Conservation (phyloP, 257 asterid species). For the Oldenlandia corymbosa region DNA sequence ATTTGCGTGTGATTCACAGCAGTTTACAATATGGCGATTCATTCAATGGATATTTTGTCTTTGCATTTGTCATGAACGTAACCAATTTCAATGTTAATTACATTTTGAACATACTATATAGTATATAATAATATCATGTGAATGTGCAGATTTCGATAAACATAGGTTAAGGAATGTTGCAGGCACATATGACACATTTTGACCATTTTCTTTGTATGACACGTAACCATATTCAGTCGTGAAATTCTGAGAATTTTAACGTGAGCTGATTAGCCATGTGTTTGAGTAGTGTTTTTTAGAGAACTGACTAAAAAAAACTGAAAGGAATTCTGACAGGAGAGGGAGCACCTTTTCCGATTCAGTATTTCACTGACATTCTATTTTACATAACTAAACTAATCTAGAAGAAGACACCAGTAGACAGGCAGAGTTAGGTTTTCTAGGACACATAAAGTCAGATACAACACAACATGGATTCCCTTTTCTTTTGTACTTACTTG, state of each 20-base stretch:
- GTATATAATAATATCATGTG: background rate
- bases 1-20: background rate
- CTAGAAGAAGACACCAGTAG: slow-evolving; percentile 14
- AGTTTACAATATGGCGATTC: background rate
- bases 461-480: slow-evolving; percentile 77
- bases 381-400: slow-evolving; percentile 23
- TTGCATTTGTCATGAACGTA: background rate
- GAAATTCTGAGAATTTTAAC: slow-evolving; percentile 12
- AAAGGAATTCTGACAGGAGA: slow-evolving; percentile 24
- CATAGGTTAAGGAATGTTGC: background rate
- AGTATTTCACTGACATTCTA: slow-evolving; percentile 49
- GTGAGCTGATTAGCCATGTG: slow-evolving; percentile 18
- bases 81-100: too few species aligned
- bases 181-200: background rate
- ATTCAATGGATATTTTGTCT: background rate
- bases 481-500: slow-evolving; percentile 43
- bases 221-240: background rate
- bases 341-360: slow-evolving; percentile 32
- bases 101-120: background rate
- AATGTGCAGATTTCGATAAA: background rate
- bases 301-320: slow-evolving; percentile 30
- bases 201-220: background rate
- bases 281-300: background rate
- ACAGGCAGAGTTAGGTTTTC: slow-evolving; percentile 26
- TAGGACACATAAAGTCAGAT: slow-evolving; percentile 45